A percentile compares a stretch with the other conserved stretches of the same genome.
phyloP scores from a whole-genome alignment of 1,139 yeast species.

The Geotrichum bryndzae region DNA sequence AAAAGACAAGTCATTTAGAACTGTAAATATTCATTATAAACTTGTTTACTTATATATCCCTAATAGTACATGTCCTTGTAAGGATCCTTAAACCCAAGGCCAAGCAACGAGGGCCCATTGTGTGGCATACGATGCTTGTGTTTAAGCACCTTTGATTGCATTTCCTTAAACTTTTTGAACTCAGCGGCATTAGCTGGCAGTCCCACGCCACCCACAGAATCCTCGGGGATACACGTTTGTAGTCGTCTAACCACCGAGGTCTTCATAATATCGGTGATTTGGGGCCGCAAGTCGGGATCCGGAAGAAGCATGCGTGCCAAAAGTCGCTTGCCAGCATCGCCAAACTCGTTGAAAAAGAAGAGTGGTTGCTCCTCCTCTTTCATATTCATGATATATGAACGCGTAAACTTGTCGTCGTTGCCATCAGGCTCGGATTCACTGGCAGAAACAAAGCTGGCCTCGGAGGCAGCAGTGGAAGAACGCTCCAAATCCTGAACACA shows the following conservation, averaged over 20 bases:
- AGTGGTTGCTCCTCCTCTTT: constrained; percentile 54
- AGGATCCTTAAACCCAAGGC: constrained; percentile 15
- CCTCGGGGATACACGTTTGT: constrained; percentile 11
- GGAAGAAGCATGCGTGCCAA: constrained; percentile 55
- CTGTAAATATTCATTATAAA: background rate
- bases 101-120: constrained; percentile 14
- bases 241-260: constrained; percentile 8
- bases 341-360: constrained; percentile 41
- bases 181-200: constrained; percentile 5
- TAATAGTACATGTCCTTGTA: constrained; percentile 9
- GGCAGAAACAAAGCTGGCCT: background rate
- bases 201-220: background rate
- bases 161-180: constrained; percentile 9
- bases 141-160: constrained; percentile 8
- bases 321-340: constrained; percentile 26
- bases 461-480: constrained; percentile 9
- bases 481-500: background rate
- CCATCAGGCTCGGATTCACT: background rate
- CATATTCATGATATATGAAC: constrained; percentile 14
- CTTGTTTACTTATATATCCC: background rate
- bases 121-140: constrained; percentile 12
- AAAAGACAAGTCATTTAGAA: background rate
- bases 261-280: constrained; percentile 57
- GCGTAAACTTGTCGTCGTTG: constrained; percentile 1
- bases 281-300: constrained; percentile 63